Percentiles rank a stretch among this genome's conserved stretches.
Evolutionary conservation across 1,284 basidiomycete genomes (phyloP).

Genomic region (Inonotus obliquus): DNA sequence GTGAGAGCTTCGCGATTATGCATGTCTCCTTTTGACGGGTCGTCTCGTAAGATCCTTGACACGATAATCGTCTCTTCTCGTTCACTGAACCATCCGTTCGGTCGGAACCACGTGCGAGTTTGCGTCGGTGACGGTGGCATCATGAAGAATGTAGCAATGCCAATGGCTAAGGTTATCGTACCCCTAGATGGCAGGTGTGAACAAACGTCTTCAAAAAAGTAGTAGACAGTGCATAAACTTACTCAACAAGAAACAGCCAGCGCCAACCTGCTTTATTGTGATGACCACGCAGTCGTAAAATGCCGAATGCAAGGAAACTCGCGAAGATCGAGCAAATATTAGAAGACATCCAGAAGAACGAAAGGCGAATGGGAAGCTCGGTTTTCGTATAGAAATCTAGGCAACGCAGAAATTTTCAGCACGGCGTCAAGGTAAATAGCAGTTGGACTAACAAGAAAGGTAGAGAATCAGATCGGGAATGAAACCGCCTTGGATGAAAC

Average conservation of each 20-base stretch:
- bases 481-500: constrained; percentile 59
- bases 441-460: constrained; percentile 46
- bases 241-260: constrained; percentile 54
- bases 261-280: constrained; percentile 56
- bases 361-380: constrained; percentile 62
- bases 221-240: constrained; percentile 22
- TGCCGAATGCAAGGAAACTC: constrained; percentile 62
- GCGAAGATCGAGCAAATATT: constrained; percentile 46
- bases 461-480: constrained; percentile 65
- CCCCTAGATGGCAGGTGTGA: constrained; percentile 30
- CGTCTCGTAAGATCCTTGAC: constrained; percentile 62
- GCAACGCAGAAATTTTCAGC: neutral
- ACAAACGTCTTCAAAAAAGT: neutral
- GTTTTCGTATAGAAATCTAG: constrained; percentile 63
- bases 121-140: constrained; percentile 70
- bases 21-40: constrained; percentile 68
- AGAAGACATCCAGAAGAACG: constrained; percentile 67
- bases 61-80: constrained; percentile 52
- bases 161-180: constrained; percentile 48
- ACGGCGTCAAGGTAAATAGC: neutral
- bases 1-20: constrained; percentile 74
- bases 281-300: constrained; percentile 56
- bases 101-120: constrained; percentile 61
- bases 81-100: constrained; percentile 68
- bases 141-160: constrained; percentile 56